Conservation (phyloP, 2,329 filamentous ascomycete species). For the Xylaria sp. region DNA sequence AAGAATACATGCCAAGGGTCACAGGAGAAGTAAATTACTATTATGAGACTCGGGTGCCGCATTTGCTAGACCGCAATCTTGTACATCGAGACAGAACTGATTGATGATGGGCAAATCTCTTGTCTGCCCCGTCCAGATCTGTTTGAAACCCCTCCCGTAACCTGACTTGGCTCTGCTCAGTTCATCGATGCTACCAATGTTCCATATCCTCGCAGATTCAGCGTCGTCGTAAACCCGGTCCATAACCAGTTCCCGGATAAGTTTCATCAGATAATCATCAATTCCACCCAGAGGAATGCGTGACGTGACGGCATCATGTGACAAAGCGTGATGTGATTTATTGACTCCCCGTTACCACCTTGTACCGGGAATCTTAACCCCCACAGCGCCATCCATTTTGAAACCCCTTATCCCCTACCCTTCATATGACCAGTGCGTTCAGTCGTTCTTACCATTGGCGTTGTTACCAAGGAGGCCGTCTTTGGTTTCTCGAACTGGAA, state of each 20-base stretch:
- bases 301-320: conserved; percentile 21
- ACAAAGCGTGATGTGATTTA: conserved; percentile 28
- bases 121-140: neutral
- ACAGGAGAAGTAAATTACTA: conserved; percentile 10
- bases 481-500: conserved; percentile 50
- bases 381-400: conserved; percentile 13
- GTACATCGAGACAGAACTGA: conserved; percentile 11
- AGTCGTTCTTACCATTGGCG: conserved; percentile 49
- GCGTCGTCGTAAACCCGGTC: conserved; percentile 11
- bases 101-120: neutral
- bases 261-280: conserved; percentile 8
- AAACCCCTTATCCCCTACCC: conserved; percentile 8
- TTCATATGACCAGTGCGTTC: conserved; percentile 14
- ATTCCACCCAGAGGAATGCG: conserved; percentile 7
- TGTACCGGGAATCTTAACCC: conserved; percentile 19
- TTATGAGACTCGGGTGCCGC: conserved; percentile 9
- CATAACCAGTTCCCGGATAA: conserved; percentile 17
- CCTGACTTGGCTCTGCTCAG: neutral
- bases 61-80: conserved; percentile 6
- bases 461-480: conserved; percentile 58
- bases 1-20: neutral
- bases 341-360: conserved; percentile 25
- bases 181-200: conserved; percentile 1
- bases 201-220: conserved; percentile 2
- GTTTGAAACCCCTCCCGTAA: neutral